Base-by-base conservation (phyloP, 768 basidiomycete genomes). In the Rhodotorula graminis region DNA sequence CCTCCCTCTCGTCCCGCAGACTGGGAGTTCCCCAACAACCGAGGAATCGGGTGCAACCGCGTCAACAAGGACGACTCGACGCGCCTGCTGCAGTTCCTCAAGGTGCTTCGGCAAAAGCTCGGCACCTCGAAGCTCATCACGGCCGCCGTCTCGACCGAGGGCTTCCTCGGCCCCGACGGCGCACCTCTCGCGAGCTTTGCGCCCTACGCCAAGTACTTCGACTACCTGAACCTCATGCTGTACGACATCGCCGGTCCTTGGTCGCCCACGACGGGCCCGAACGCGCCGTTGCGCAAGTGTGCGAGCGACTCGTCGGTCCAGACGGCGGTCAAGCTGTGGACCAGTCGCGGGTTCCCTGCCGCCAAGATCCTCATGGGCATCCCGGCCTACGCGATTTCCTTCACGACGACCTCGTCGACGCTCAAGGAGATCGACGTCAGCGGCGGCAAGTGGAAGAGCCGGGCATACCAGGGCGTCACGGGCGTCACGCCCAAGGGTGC, bases 161-260 rank as follows among this genome's bases (percentile, higher is more conserved):
- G 92, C 2, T 94, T 93, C 80, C 82, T 83, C 7, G 90, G 85
- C 59, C 63, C 81, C 5, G 77, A 86, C 76, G 90, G 89, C 21
- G 78, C 82, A 2, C 88, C 57, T 23, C 81, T 90, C 82, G 77
- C 75, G n/a, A 87, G 93, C 79, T 86, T 88, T 25, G 84, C 84
- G 21, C 83, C 79, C 16, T 93, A 91, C 80, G 88, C 89, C 9
- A 50, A 81, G 11, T 83, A 89, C 23, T 81, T 97, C 59, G 88
- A 95, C 78, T 95, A 91, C 89, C 82, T 91, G 64, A 82, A 90
- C 64, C 77, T 96, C 70, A 96, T 96, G 93, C 92, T 61, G 59
- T 98, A 98, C 79, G 94, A 97, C 79, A 84, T 87, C 37, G 92
- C 70, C 46, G 74, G 74, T 4, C 63, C 70, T 19, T 75, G 64